These are phyloP conservation scores for Lecanoromycetidae sp. DNA, from an alignment of 2,329 filamentous ascomycete species.

Conservation along the genomic window DNA sequence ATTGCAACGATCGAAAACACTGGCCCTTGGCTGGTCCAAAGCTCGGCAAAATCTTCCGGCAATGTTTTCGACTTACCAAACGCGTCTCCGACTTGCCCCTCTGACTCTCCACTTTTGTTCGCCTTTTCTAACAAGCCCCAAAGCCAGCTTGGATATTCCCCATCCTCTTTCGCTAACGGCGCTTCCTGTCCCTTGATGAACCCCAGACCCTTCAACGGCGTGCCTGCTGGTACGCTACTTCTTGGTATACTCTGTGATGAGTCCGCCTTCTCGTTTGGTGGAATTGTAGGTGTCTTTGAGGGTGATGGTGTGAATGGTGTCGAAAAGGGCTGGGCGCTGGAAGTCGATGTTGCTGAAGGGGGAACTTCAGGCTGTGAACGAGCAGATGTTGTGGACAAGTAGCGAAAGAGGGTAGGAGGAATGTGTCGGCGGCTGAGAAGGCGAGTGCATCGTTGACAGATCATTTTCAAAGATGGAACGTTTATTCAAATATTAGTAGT, in stretches of 20 bases:
- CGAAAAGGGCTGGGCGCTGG: slow-evolving; percentile 24
- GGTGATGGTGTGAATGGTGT: slow-evolving; percentile 23
- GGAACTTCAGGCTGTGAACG: slow-evolving; percentile 25
- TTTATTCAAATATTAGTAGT: neutral
- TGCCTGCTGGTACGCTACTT: slow-evolving; percentile 51
- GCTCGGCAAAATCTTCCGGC: neutral
- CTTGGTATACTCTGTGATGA: slow-evolving; percentile 13
- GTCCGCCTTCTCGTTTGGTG: neutral
- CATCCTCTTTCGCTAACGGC: slow-evolving; percentile 60
- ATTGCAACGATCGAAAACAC: neutral
- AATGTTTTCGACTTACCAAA: slow-evolving; percentile 53
- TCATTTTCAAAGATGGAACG: slow-evolving; percentile 21
- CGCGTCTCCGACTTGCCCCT: slow-evolving; percentile 48
- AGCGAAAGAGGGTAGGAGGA: slow-evolving; percentile 6
- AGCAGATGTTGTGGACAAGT: slow-evolving; percentile 14
- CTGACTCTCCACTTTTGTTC: neutral
- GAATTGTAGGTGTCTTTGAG: slow-evolving; percentile 9
- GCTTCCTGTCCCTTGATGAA: slow-evolving; percentile 63
- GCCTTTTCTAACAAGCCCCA: slow-evolving; percentile 51
- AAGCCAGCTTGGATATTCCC: slow-evolving; percentile 69
- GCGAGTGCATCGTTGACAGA: slow-evolving; percentile 38
- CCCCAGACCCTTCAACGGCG: slow-evolving; percentile 60
- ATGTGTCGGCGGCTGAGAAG: slow-evolving; percentile 21
- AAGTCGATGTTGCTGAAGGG: slow-evolving; percentile 22
- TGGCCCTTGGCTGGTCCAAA: neutral